Evolutionary conservation across 2,329 filamentous ascomycete genomes (phyloP).

Genomic region (Penicillium freii): DNA sequence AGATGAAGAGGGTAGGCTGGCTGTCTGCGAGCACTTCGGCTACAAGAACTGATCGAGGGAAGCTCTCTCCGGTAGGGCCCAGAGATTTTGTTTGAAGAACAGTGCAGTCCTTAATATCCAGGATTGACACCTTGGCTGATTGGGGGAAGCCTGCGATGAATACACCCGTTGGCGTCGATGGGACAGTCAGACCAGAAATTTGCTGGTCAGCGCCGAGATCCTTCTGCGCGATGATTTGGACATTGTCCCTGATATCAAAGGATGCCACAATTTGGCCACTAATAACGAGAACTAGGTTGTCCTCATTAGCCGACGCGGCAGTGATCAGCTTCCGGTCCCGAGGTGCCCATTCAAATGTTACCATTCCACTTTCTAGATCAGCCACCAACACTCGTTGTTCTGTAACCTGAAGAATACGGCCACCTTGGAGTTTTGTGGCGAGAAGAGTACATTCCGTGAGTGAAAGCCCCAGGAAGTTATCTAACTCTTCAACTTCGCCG

Average conservation of each 20-base stretch:
- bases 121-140: constrained; percentile 72
- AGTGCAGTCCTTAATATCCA: constrained; percentile 66
- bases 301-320: constrained; percentile 70
- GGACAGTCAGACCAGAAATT: constrained; percentile 79
- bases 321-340: constrained; percentile 61
- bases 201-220: constrained; percentile 67
- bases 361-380: constrained; percentile 53
- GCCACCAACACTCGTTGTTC: constrained; percentile 60
- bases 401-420: constrained; percentile 74
- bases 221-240: constrained; percentile 60
- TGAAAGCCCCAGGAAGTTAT: constrained; percentile 68
- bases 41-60: constrained; percentile 78
- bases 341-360: constrained; percentile 48
- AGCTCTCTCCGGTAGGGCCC: constrained; percentile 65
- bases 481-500: constrained; percentile 82
- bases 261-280: constrained; percentile 71
- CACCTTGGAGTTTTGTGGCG: constrained; percentile 62
- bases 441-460: constrained; percentile 72
- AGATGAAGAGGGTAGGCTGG: constrained; percentile 75
- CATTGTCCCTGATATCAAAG: constrained; percentile 59
- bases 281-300: constrained; percentile 69
- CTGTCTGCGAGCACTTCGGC: constrained; percentile 69
- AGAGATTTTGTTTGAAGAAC: constrained; percentile 65
- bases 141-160: constrained; percentile 88
- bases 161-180: constrained; percentile 60